A percentile compares a stretch with the other conserved stretches of the same genome.
Evolutionary conservation across 2,329 filamentous ascomycete genomes (phyloP).

Genomic region (Apiospora phragmitis): DNA sequence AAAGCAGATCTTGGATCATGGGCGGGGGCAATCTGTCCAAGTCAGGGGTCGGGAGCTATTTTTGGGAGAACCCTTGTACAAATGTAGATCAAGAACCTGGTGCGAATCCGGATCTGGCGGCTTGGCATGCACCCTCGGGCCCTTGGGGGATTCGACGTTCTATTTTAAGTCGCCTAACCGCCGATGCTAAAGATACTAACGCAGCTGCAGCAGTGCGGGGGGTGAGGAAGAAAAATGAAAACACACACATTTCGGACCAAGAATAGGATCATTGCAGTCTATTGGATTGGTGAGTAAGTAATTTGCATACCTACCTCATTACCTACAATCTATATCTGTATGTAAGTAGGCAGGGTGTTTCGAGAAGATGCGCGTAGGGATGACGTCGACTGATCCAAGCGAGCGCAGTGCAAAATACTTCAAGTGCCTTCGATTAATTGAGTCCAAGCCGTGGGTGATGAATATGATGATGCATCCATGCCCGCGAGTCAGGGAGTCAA

Average conservation of each 20-base stretch:
- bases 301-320: too few species aligned
- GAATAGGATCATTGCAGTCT: too few species aligned
- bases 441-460: background rate
- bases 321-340: too few species aligned
- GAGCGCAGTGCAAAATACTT: background rate
- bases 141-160: background rate
- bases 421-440: background rate
- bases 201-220: background rate
- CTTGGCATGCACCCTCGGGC: background rate
- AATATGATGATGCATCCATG: background rate
- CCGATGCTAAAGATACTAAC: slow-evolving; percentile 1
- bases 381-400: too few species aligned
- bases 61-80: background rate
- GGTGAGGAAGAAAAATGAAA: background rate
- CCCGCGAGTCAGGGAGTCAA: background rate
- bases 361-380: too few species aligned
- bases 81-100: too few species aligned
- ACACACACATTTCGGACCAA: background rate
- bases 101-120: background rate
- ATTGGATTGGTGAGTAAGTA: too few species aligned
- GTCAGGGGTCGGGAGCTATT: slow-evolving; percentile 1
- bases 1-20: background rate
- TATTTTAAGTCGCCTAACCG: slow-evolving; percentile 8
- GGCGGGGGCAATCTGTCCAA: too few species aligned
- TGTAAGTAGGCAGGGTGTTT: too few species aligned